phyloP scores from a whole-genome alignment of 768 basidiomycete genomes.

The Mycena kentingensis region DNA sequence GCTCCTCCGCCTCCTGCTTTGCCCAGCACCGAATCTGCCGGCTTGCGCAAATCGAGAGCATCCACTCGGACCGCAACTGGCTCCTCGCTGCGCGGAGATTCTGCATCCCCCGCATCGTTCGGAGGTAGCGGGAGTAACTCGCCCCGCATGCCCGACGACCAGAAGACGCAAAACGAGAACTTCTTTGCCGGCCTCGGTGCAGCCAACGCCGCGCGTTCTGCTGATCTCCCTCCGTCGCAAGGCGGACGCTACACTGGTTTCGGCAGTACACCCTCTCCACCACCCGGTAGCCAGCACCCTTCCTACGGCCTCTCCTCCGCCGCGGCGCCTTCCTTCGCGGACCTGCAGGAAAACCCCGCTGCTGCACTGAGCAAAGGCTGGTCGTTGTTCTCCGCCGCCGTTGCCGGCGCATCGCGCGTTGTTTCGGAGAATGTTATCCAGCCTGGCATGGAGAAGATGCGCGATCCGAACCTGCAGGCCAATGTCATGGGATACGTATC shows the following conservation, averaged over 20 bases:
- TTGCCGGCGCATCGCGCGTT: conserved; percentile 74
- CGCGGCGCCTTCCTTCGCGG: conserved; percentile 73
- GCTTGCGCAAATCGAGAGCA: conserved; percentile 85
- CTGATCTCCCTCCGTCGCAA: conserved; percentile 86
- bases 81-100: conserved; percentile 52
- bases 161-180: conserved; percentile 80
- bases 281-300: conserved; percentile 56
- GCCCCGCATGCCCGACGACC: conserved; percentile 53
- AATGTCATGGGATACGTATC: conserved; percentile 72
- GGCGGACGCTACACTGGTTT: conserved; percentile 95
- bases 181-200: conserved; percentile 86
- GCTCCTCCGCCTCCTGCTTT: conserved; percentile 56
- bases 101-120: conserved; percentile 59
- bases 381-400: conserved; percentile 89
- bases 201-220: conserved; percentile 76
- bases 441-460: conserved; percentile 80
- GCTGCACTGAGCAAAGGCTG: conserved; percentile 91
- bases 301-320: conserved; percentile 76
- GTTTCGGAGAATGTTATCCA: conserved; percentile 89
- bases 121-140: conserved; percentile 41
- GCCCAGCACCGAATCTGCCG: conserved; percentile 43
- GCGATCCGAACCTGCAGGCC: conserved; percentile 78
- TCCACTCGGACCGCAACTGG: conserved; percentile 54
- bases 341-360: conserved; percentile 85
- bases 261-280: conserved; percentile 77